phyloP scores from a whole-genome alignment of 164 flowering plant genomes.

The Macadamia tetraphylla region DNA sequence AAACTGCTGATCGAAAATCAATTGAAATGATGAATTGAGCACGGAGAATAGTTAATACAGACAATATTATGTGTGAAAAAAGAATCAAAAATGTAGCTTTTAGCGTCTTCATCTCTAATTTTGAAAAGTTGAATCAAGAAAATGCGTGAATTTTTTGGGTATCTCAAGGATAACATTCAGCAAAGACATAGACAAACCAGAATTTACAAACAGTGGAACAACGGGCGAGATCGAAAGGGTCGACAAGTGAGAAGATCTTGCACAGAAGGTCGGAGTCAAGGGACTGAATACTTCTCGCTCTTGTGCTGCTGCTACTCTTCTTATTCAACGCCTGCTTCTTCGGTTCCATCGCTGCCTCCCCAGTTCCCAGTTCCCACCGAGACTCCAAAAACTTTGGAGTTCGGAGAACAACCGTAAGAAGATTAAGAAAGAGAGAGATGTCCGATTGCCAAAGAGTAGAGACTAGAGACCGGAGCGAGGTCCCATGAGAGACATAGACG shows the following conservation, averaged over 20 bases:
- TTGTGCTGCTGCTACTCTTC: slow-evolving; percentile 14
- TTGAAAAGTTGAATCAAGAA: not conserved
- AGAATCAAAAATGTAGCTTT: not conserved
- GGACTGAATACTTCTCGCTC: slow-evolving; percentile 16
- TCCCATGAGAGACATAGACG: too few relatives aligned
- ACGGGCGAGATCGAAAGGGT: slow-evolving; percentile 61
- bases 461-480: too few relatives aligned
- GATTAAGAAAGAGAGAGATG: too few relatives aligned
- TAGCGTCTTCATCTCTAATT: not conserved
- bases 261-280: slow-evolving; percentile 47
- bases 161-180: not conserved
- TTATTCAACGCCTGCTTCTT: not conserved
- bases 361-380: too few relatives aligned
- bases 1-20: too few relatives aligned
- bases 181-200: slow-evolving; percentile 36
- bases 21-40: too few relatives aligned
- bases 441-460: too few relatives aligned
- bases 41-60: not conserved
- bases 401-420: too few relatives aligned
- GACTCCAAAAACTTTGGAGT: too few relatives aligned
- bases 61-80: not conserved
- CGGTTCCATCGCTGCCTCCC: slow-evolving; percentile 1
- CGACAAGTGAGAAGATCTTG: slow-evolving; percentile 52
- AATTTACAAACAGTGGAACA: slow-evolving; percentile 74
- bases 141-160: not conserved